Evolutionary conservation across 2,329 filamentous ascomycete genomes (phyloP), one percentile per base, ranked within the genome.

Genomic region (Aspergillus pseudoviridinutans): DNA sequence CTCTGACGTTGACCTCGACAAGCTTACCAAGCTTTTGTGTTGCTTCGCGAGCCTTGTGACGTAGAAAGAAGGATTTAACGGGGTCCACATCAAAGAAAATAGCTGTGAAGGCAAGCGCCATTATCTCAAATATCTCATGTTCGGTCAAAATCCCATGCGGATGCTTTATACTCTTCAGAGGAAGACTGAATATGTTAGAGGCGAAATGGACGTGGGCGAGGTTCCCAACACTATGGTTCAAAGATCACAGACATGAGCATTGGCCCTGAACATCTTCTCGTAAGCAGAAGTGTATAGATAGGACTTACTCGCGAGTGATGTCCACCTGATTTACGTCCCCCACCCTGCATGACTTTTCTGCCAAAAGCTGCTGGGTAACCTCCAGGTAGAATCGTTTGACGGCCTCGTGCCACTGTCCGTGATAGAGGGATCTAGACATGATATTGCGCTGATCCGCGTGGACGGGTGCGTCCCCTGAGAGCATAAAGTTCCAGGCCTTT

Each of bases 41-140:
- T 3, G 88, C 77, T 20, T 83, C 79, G 59, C 79, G 79, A 2
- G 83, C 84, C 12, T 80, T 83, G 64, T 85, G 81, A 28, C 81
- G 80, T 55, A 90, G 76, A 4, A 84, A 81, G 72, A 86, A 92
- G 6, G 81, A 86, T 73, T 87, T 88, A 62, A 80, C 82, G 0
- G 84, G 80, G 64, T 92, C 87, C 6, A 85, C 71, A 69, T 89
- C 83, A 66, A 85, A 81, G 78, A 89, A 88, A 60, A 90, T 80
- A 67, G 82, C 79, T 17, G 82, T 80, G 68, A 86, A 91, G 51
- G 91, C 82, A 9, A 86, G 79, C 0, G 87, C 80, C 22, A 92
- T 80, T 0, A 87, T 81, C 70, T 78, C 79, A 69, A 83, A 85
- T 53, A 85, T 68, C 68, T 85, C 82, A 41, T 83, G 77, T 63